Evolutionary conservation across 192 early-diverging fungal genomes (phyloP).

Genomic region (Coemansia sp.): DNA sequence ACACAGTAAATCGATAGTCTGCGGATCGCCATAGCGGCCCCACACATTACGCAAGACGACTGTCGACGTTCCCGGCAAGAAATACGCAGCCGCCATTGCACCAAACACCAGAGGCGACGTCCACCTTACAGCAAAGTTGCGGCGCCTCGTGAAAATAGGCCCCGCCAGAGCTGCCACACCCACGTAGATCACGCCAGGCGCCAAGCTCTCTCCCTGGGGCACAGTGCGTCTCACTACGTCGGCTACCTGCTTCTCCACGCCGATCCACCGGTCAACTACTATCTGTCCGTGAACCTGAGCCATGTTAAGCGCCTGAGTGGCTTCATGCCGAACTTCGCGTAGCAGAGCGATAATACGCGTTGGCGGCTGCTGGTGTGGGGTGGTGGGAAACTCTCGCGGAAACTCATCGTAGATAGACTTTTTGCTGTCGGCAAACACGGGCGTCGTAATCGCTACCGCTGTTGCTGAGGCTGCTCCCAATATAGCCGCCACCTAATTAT

Average conservation of each 20-base stretch:
- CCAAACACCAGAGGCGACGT: slow-evolving; percentile 49
- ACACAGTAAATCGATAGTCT: slow-evolving; percentile 18
- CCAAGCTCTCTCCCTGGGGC: slow-evolving; percentile 34
- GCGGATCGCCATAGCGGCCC: slow-evolving; percentile 50
- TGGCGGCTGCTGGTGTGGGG: not conserved
- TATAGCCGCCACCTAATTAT: not conserved
- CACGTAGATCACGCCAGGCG: slow-evolving; percentile 49
- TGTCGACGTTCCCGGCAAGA: slow-evolving; percentile 48
- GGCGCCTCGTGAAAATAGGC: slow-evolving; percentile 44
- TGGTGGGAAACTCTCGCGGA: not conserved
- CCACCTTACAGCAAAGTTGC: slow-evolving; percentile 47
- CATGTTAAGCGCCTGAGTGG: not conserved
- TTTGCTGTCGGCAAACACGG: slow-evolving; percentile 16
- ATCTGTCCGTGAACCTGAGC: slow-evolving; percentile 18
- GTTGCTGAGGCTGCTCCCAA: not conserved
- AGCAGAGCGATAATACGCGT: slow-evolving; percentile 18
- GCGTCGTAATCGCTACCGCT: not conserved
- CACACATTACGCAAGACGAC: slow-evolving; percentile 47
- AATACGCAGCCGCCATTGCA: slow-evolving; percentile 26
- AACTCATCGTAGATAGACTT: slow-evolving; percentile 48
- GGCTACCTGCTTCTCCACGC: slow-evolving; percentile 15
- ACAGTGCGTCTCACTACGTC: slow-evolving; percentile 32
- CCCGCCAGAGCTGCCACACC: slow-evolving; percentile 50
- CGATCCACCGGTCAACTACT: slow-evolving; percentile 28
- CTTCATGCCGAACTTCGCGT: slow-evolving; percentile 14